phyloP scores from a whole-genome alignment of 805 yeast species.

The Pichia nanzhaoensis region DNA sequence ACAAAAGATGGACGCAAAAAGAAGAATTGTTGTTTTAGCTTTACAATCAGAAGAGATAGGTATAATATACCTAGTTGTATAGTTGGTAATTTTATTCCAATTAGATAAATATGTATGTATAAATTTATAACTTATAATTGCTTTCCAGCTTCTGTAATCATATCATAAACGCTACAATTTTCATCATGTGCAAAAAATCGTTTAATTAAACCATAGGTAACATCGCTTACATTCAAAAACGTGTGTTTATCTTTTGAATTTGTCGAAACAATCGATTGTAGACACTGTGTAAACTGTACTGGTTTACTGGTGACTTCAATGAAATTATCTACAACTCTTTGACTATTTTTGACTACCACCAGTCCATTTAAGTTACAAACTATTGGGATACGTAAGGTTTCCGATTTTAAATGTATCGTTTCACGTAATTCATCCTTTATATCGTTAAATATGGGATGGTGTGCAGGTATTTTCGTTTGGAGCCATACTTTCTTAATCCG shows the following conservation, averaged over 20 bases:
- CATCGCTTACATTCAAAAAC: constrained; percentile 27
- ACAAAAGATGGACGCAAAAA: constrained; percentile 75
- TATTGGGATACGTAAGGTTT: constrained; percentile 22
- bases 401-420: constrained; percentile 11
- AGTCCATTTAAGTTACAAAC: constrained; percentile 28
- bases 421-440: constrained; percentile 22
- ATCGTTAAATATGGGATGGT: constrained; percentile 26
- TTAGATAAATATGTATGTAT: constrained; percentile 26
- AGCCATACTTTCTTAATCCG: constrained; percentile 25
- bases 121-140: neutral
- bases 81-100: constrained; percentile 91
- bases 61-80: constrained; percentile 95
- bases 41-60: constrained; percentile 85
- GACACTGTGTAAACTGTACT: constrained; percentile 29
- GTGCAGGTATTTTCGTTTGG: constrained; percentile 29
- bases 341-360: constrained; percentile 12
- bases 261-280: constrained; percentile 19
- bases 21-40: constrained; percentile 86
- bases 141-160: constrained; percentile 11
- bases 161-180: constrained; percentile 6
- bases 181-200: constrained; percentile 19
- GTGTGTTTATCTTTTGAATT: constrained; percentile 12
- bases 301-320: constrained; percentile 28
- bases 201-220: constrained; percentile 24
- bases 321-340: constrained; percentile 23